phyloP scores from a whole-genome alignment of 2,329 filamentous ascomycete genomes.

The Esteya vermicola region DNA sequence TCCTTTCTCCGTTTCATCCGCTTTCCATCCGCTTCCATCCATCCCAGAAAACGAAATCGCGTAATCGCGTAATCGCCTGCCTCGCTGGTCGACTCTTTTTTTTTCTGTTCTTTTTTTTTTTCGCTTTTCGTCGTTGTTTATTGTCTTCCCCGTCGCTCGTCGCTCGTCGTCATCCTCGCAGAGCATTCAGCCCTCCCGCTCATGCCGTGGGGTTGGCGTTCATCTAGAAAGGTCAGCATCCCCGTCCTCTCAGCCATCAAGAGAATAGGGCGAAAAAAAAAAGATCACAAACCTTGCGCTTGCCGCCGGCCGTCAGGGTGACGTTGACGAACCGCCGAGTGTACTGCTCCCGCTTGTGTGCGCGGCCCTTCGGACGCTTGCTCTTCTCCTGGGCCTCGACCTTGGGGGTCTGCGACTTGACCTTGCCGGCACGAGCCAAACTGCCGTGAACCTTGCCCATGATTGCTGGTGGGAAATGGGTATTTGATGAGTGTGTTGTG shows the following conservation, averaged over 20 bases:
- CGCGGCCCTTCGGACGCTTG: slow-evolving; percentile 93
- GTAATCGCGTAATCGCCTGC: no score
- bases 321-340: slow-evolving; percentile 97
- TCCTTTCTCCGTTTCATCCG: no score
- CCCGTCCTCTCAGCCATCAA: neutral
- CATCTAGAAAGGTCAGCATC: no score
- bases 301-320: slow-evolving; percentile 77
- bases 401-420: slow-evolving; percentile 93
- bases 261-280: neutral
- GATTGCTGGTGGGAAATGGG: neutral
- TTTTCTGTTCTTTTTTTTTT: no score
- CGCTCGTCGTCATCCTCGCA: neutral
- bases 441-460: slow-evolving; percentile 13
- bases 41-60: no score
- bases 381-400: slow-evolving; percentile 88
- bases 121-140: no score
- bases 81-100: neutral
- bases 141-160: no score
- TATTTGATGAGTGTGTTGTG: neutral
- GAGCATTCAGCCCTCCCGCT: neutral
- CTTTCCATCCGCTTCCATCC: no score
- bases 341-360: slow-evolving; percentile 93
- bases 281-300: slow-evolving; percentile 66
- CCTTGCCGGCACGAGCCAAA: slow-evolving; percentile 51
- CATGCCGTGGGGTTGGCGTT: slow-evolving; percentile 11